These are phyloP conservation scores for Calonectria pseudoturangicola DNA, from an alignment of 2,329 filamentous ascomycete genomes.

Conservation along the genomic window DNA sequence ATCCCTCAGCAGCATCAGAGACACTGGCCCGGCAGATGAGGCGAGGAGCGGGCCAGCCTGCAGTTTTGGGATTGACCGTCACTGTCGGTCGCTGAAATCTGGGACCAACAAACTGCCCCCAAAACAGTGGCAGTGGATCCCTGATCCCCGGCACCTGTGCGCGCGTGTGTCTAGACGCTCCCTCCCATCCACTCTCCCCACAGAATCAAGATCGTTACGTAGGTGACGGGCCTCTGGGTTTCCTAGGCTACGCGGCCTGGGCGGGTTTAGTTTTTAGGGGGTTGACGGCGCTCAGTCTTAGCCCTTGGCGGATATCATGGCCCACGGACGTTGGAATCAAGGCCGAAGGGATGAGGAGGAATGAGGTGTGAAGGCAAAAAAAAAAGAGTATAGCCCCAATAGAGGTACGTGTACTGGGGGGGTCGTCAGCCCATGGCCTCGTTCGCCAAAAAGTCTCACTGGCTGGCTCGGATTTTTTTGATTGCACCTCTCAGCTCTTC, in stretches of 20 bases:
- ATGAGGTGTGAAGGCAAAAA: conserved; percentile 4
- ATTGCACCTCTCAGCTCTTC: conserved; percentile 28
- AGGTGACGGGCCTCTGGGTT: conserved; percentile 28
- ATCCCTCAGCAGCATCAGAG: conserved; percentile 1
- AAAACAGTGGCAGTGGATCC: conserved; percentile 29
- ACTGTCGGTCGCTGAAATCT: conserved; percentile 20
- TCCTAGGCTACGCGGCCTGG: conserved; percentile 38
- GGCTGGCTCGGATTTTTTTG: conserved; percentile 32
- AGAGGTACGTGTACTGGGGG: neutral
- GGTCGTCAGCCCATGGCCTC: conserved; percentile 49
- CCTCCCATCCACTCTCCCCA: conserved; percentile 39
- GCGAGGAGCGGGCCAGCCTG: conserved; percentile 16
- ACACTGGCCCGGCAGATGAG: conserved; percentile 26
- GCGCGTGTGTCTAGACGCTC: conserved; percentile 12
- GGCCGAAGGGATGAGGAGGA: conserved; percentile 17
- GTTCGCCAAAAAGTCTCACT: conserved; percentile 35
- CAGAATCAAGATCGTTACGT: conserved; percentile 39
- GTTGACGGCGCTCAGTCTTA: conserved; percentile 6
- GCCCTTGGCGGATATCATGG: conserved; percentile 4
- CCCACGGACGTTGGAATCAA: conserved; percentile 22
- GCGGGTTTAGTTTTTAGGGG: conserved; percentile 13
- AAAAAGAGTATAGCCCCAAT: neutral
- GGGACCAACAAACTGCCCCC: conserved; percentile 11
- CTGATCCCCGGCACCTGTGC: conserved; percentile 19
- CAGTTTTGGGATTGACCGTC: neutral